Evolutionary conservation across 2,329 filamentous ascomycete species (phyloP), one percentile per base, ranked within the genome.

Genomic region (Fusarium camptoceras): DNA sequence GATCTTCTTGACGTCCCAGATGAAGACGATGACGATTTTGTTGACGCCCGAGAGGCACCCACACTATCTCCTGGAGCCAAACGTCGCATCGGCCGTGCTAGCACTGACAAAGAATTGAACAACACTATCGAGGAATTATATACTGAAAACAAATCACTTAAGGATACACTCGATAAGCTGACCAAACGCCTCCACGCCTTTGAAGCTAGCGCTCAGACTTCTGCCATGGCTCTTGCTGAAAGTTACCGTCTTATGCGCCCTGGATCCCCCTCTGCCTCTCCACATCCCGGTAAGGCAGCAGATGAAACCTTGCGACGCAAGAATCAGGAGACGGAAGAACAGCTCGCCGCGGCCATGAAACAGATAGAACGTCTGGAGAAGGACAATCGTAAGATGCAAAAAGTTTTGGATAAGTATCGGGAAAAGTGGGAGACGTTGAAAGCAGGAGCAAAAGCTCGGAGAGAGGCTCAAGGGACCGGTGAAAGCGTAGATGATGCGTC

Each of bases 161-260:
- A 96, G 75, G 88, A 92, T 60, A 90, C 94, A 73, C 88, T 97
- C 11, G 94, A 98, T 79, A 94, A 93, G 51, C 87, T 98, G 37
- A 93, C 92, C 67, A 93, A 92, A 73, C 89, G 95, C 1, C 87
- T 99, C n/a, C 92, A 96, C 75, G 92, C 94, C 67, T 99, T 97
- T 82, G 95, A 99, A 80, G 91, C 94, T 41, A 94, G 93, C 74
- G 94, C 94, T 0, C 96, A 98, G 80, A 94, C 91, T 68, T 94
- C 92, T 39, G 93, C 92, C 55, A 88, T 94, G 81, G 93, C 94
- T 5, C 86, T 98, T 34, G 93, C 94, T 16, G 94, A 98, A 78
- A 97, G 93, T 72, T 90, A 89, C 77, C 84, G 88, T n/a, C 78
- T 91, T 8, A 86, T 88, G 80, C 83, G 86, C 16, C 87, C 88